These are phyloP conservation scores for Kockiozyma suomiensis DNA, from an alignment of 805 yeast genomes.

Conservation along the genomic window DNA sequence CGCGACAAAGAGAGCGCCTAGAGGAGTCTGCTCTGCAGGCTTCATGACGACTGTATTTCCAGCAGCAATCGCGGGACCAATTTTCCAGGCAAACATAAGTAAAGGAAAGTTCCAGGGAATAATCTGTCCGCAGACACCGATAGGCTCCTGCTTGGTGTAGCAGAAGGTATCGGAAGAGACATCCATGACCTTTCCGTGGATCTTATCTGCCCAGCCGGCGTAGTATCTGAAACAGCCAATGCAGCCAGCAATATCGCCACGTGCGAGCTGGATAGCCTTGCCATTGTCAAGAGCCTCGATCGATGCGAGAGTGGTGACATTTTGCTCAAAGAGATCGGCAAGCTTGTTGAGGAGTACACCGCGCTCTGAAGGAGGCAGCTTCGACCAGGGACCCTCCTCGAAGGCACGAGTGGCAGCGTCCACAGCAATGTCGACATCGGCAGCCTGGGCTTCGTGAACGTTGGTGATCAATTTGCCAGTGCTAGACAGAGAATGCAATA, in stretches of 20 bases:
- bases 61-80: slow-evolving; percentile 89
- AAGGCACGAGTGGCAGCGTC: slow-evolving; percentile 81
- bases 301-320: slow-evolving; percentile 70
- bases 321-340: slow-evolving; percentile 74
- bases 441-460: slow-evolving; percentile 74
- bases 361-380: slow-evolving; percentile 67
- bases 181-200: slow-evolving; percentile 73
- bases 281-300: slow-evolving; percentile 91
- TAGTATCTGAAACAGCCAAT: slow-evolving; percentile 74
- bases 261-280: slow-evolving; percentile 61
- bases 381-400: slow-evolving; percentile 64
- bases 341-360: slow-evolving; percentile 65
- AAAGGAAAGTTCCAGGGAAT: slow-evolving; percentile 98
- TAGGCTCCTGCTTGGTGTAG: slow-evolving; percentile 83
- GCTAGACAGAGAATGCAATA: no score
- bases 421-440: slow-evolving; percentile 83
- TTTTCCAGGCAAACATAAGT: slow-evolving; percentile 91
- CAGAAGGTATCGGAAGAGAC: slow-evolving; percentile 73
- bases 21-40: slow-evolving; percentile 90
- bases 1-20: slow-evolving; percentile 78
- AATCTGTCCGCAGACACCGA: slow-evolving; percentile 94
- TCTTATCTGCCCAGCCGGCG: slow-evolving; percentile 91
- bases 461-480: slow-evolving; percentile 62
- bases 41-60: slow-evolving; percentile 88
- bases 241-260: slow-evolving; percentile 75